Percentiles rank a stretch among this genome's conserved stretches.
Conservation (phyloP, 78 protist species). For the slime mould (Dictyostelium discoideum) region DNA sequence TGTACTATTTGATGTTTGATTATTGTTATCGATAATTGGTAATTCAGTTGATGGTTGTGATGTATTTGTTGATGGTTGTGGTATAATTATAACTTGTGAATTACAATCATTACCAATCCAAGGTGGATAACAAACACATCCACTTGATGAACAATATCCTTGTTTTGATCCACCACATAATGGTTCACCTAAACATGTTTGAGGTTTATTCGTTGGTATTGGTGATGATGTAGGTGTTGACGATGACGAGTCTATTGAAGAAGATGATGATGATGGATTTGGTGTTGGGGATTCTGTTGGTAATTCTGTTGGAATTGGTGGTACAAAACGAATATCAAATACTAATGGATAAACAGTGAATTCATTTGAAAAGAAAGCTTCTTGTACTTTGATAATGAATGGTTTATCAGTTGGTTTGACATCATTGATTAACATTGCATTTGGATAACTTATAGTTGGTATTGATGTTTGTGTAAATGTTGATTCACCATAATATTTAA, state of each 20-base stretch:
- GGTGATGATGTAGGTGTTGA: not conserved
- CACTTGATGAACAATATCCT: not conserved
- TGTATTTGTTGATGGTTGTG: not conserved
- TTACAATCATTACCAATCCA: not conserved
- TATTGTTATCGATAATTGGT: not conserved
- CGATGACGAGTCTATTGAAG: too few species aligned
- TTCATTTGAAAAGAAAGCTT: not conserved
- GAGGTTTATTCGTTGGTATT: not conserved
- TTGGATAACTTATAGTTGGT: not conserved
- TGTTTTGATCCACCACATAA: not conserved
- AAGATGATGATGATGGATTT: not conserved
- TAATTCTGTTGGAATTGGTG: not conserved
- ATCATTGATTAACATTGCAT: not conserved
- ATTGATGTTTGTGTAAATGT: too few species aligned
- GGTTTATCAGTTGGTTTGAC: not conserved
- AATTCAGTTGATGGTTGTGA: not conserved
- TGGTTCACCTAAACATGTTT: not conserved
- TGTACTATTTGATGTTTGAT: not conserved
- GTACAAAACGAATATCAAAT: too few species aligned
- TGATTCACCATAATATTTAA: too few species aligned
- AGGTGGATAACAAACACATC: not conserved
- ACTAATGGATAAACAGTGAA: not conserved
- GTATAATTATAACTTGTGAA: not conserved
- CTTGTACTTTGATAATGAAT: not conserved
- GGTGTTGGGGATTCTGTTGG: not conserved